Conservation (phyloP, 257 asterid species). For the Capsicum rhomboideum region DNA sequence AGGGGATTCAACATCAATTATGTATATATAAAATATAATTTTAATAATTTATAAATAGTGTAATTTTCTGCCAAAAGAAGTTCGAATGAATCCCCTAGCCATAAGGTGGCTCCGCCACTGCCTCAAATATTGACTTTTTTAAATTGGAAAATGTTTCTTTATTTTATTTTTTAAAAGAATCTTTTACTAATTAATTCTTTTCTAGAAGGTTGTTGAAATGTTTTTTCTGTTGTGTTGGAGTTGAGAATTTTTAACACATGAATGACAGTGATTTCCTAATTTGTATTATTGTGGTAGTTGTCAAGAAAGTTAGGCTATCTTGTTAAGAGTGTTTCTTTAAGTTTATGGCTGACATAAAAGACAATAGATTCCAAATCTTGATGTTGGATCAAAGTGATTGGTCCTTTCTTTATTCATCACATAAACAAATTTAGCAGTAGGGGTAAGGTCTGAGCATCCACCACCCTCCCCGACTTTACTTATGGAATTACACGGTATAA, state of each 20-base stretch:
- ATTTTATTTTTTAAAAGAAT: neutral
- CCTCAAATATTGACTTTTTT: no score
- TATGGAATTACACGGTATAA: neutral
- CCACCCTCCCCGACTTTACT: rapidly evolving
- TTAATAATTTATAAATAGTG: no score
- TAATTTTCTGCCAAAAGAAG: no score
- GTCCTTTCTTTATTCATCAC: neutral
- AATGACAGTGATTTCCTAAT: neutral
- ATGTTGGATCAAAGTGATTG: neutral
- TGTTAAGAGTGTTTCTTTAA: neutral
- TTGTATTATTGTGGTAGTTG: neutral
- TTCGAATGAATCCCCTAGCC: no score
- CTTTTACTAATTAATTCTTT: neutral
- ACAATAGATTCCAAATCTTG: neutral
- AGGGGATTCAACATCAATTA: no score
- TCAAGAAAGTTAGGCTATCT: neutral
- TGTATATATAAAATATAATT: no score
- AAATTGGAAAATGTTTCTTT: neutral
- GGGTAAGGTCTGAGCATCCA: no score
- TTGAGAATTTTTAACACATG: neutral
- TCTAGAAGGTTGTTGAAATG: neutral
- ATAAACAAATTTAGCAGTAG: neutral
- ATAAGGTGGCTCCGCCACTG: no score
- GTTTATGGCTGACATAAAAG: neutral
- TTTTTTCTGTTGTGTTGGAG: neutral